Evolutionary conservation across 306 rosid genomes (phyloP).

Genomic region (Dalbergia cultrata): DNA sequence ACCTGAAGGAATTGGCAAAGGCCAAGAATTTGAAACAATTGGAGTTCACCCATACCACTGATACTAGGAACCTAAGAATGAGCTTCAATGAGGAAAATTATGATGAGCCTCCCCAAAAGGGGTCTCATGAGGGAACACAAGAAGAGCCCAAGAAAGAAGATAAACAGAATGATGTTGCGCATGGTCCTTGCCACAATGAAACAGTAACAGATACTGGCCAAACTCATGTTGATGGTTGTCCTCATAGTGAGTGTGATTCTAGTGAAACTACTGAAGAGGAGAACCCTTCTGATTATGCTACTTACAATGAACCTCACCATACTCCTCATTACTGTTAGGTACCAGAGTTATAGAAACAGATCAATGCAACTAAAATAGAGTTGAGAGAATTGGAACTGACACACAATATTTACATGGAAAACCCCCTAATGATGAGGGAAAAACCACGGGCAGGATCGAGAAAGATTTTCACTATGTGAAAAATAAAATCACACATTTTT

Average conservation of each 20-base stretch:
- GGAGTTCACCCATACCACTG: neutral
- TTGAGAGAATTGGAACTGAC: too few species aligned
- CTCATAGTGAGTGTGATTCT: neutral
- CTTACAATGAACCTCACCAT: too few species aligned
- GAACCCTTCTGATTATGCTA: too few species aligned
- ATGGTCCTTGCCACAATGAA: neutral
- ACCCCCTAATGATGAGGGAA: too few species aligned
- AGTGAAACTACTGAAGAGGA: neutral
- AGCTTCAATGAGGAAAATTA: constrained; percentile 10
- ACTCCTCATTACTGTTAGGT: too few species aligned
- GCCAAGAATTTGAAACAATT: constrained; percentile 2
- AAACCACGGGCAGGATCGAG: too few species aligned
- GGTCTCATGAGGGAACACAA: neutral
- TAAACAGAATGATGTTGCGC: neutral
- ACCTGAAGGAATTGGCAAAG: neutral
- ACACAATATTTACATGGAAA: too few species aligned
- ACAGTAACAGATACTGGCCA: neutral
- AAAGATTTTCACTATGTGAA: too few species aligned
- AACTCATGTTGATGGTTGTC: neutral
- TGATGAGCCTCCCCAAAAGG: neutral
- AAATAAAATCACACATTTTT: too few species aligned
- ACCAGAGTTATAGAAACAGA: too few species aligned
- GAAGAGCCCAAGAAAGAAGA: too few species aligned
- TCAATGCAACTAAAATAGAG: too few species aligned
- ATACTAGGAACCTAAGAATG: neutral